Evolutionary conservation across 805 yeast species (phyloP), one percentile per base, ranked within the genome.

Genomic region (Limtongia smithiae): DNA sequence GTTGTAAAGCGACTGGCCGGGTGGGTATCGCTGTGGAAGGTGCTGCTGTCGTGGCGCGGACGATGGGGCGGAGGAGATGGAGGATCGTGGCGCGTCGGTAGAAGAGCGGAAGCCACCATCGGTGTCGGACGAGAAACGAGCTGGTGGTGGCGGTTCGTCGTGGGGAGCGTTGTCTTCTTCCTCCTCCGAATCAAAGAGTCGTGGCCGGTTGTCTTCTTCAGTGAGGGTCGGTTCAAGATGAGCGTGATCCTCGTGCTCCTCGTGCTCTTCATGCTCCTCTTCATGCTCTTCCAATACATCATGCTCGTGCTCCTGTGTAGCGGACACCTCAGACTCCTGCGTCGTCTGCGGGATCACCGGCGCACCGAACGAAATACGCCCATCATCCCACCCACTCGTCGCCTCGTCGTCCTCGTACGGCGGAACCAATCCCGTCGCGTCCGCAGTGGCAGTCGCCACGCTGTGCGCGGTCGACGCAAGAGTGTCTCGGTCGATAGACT

Each of bases 321-420:
- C 47, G 18, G 15, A 25, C 15, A 6, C 35, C 3, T 33, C 47
- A 8, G 30, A 15, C 33, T 31, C 39, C 15, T 37, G 8, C 8
- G 45, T 11, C 28, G 21, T 17, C 6, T 12, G 15, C 11, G 15
- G 9, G 31, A 14, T 32, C 11, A 24, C 48, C 28, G 41, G 14
- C 14, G 37, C 41, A 17, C 25, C 43, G 9, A 36, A 25, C 28
- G 28, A 25, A 9, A 25, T 25, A 1, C 28, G 45, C 20, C 45
- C 43, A 22, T 36, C 54, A 22, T 30, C 51, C 56, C 56, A 51
- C n/a, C n/a, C n/a, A n/a, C n/a, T n/a, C 15, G 37, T 46, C 28
- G 45, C 41, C 24, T 45, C 54, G 18, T 43, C 40, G 20, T 41
- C 50, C 30, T 38, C 51, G 17, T 45, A 47, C 17, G 41, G 46